phyloP scores from a whole-genome alignment of 164 flowering plant species.

The Paratinospora sagittata region DNA sequence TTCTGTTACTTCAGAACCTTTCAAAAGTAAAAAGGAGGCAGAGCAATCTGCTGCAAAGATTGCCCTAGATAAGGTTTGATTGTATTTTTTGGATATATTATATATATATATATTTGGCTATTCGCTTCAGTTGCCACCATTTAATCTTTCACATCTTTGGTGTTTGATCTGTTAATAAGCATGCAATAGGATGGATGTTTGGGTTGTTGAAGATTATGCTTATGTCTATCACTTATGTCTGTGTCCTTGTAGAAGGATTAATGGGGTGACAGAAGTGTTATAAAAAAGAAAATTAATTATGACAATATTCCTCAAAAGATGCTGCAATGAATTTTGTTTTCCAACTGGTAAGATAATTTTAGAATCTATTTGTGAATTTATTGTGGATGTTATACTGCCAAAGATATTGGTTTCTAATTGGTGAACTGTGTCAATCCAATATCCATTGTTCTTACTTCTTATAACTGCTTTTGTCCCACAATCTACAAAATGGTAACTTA shows the following conservation, averaged over 20 bases:
- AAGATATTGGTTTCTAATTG: too few relatives aligned
- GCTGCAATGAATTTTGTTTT: not conserved
- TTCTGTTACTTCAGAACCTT: conserved; percentile 55
- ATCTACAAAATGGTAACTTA: too few relatives aligned
- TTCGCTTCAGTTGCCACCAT: not conserved
- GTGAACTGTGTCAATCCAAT: too few relatives aligned
- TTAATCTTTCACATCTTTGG: not conserved
- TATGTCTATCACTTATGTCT: not conserved
- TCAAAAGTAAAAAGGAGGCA: conserved; percentile 79
- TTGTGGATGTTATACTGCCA: not conserved
- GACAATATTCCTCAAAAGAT: not conserved
- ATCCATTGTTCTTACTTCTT: too few relatives aligned
- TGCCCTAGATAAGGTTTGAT: conserved; percentile 69
- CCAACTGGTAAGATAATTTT: not conserved
- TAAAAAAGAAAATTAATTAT: not conserved
- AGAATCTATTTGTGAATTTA: not conserved
- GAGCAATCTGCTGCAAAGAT: conserved; percentile 87
- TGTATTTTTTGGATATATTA: conserved; percentile 1
- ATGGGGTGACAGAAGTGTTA: not conserved
- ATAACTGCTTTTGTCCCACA: too few relatives aligned
- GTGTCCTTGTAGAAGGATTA: not conserved
- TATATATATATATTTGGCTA: not conserved
- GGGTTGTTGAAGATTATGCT: not conserved
- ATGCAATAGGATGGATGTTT: not conserved
- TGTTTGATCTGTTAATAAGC: not conserved